Evolutionary conservation across 805 yeast species (phyloP).

Genomic region (Starmerella bombicola): DNA sequence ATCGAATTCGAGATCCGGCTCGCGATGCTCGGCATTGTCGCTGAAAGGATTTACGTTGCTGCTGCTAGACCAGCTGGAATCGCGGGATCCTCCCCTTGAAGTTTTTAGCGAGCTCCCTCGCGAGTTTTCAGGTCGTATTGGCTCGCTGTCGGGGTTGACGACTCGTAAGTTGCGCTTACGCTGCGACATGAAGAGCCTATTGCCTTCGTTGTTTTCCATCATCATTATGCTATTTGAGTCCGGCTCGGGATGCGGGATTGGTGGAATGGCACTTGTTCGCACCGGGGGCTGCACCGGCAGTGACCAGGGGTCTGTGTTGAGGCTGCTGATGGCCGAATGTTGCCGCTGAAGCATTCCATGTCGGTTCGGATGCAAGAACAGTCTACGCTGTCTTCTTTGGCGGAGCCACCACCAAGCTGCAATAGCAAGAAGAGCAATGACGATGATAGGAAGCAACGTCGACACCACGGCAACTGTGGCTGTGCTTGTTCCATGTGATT

Average conservation of each 20-base stretch:
- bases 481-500: constrained; percentile 18
- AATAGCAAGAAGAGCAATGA: constrained; percentile 29
- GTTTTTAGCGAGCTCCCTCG: background rate
- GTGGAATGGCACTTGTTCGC: constrained; percentile 7
- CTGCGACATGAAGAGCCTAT: constrained; percentile 15
- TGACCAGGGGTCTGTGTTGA: constrained; percentile 2
- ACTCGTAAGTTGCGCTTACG: constrained; percentile 19
- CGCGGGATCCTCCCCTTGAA: constrained; percentile 1
- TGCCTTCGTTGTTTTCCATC: constrained; percentile 10
- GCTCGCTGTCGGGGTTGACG: constrained; percentile 20
- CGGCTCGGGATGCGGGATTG: background rate
- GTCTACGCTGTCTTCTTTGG: constrained; percentile 20
- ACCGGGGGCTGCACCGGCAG: constrained; percentile 1
- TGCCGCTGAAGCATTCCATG: constrained; percentile 13
- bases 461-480: constrained; percentile 37
- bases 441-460: constrained; percentile 35
- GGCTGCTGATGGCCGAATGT: constrained; percentile 4
- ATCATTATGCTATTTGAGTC: constrained; percentile 12
- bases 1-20: constrained; percentile 8
- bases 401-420: constrained; percentile 25
- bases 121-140: background rate
- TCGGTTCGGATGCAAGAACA: constrained; percentile 17
- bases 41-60: constrained; percentile 6
- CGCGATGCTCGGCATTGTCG: too few species aligned
- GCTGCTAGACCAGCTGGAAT: constrained; percentile 13